Evolutionary conservation across 140 eudicot genomes (phyloP), one percentile per base, ranked within the genome.

Genomic region (Anethum foeniculum): DNA sequence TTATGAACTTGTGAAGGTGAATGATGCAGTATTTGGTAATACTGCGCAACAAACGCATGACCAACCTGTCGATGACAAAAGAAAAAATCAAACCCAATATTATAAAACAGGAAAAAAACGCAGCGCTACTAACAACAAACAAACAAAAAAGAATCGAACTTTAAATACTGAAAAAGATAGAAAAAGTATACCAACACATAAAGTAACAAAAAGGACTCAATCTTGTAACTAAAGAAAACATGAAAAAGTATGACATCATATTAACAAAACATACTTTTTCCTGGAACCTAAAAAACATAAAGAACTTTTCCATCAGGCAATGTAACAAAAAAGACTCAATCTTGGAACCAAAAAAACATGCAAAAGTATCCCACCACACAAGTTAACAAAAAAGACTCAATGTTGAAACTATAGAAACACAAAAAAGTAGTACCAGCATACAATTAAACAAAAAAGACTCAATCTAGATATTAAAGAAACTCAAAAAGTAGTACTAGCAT

Each of bases 11-110:
- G 85, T 43, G 80, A 94, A 39, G 99, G 99, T 36, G 99, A 94
- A 78, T 86, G 90, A 79, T 92, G 91, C 82, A 92, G 92, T 85
- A 94, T 90, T 39, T 86, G 87, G 82, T 94, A 94, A 44, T 92
- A 94, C 86, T 94, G 97, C 80, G 84, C 84, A 77, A 93, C 97
- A 65, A 94, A 94, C 16, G 95, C 97, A 71, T 90, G 80, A 46
- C 95, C 99, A 79, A 94, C 96, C 99, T 94, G 80, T 72, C 34
- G 44, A 79, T 54, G 49, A 71, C 67, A 80, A 60, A 64, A n/a
- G n/a, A 62, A 43, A 46, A 58, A 41, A 80, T 34, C 74, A 54
- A 25, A 62, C 32, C 56, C 65, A 34, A 75, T 47, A 46, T 47
- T 11, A 79, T 43, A 73, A 58, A 9, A 27, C 6, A 43, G 38